A percentile compares a stretch with the other conserved stretches of the same genome.
These are phyloP conservation scores for Taiwanofungus camphoratus DNA, from an alignment of 1,284 basidiomycete genomes.

Conservation along the genomic window DNA sequence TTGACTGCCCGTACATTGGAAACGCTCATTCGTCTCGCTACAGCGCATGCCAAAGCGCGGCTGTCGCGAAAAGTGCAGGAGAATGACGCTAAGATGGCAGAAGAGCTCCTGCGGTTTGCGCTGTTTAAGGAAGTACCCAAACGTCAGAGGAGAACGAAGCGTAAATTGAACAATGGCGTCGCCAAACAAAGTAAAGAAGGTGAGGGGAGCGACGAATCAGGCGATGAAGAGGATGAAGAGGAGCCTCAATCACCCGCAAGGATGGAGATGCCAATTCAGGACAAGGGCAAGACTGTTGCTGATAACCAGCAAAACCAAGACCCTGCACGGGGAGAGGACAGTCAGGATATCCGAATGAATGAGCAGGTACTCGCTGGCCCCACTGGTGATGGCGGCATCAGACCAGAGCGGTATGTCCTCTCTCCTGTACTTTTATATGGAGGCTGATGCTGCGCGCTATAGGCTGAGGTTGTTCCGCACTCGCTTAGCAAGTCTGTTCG, in stretches of 20 bases:
- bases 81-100: constrained; percentile 85
- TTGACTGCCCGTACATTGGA: constrained; percentile 98
- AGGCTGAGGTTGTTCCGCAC: constrained; percentile 77
- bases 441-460: constrained; percentile 2
- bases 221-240: constrained; percentile 47
- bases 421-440: background rate
- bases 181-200: constrained; percentile 31
- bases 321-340: constrained; percentile 55
- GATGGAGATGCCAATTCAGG: constrained; percentile 38
- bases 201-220: constrained; percentile 43
- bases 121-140: constrained; percentile 97
- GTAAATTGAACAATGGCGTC: constrained; percentile 66
- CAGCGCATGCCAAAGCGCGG: constrained; percentile 95
- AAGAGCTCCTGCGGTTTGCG: constrained; percentile 94
- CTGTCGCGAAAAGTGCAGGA: constrained; percentile 84
- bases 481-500: constrained; percentile 67
- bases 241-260: constrained; percentile 45
- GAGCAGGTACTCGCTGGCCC: constrained; percentile 35
- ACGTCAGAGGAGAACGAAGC: constrained; percentile 70
- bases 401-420: constrained; percentile 49
- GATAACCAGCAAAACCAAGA: constrained; percentile 30
- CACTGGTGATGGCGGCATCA: constrained; percentile 36
- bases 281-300: constrained; percentile 27
- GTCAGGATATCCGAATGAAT: constrained; percentile 61
- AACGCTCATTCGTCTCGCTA: constrained; percentile 96